A percentile compares a stretch with the other conserved stretches of the same genome.
These are phyloP conservation scores for Psilocybe mexicana DNA, from an alignment of 1,284 basidiomycete species.

Conservation along the genomic window DNA sequence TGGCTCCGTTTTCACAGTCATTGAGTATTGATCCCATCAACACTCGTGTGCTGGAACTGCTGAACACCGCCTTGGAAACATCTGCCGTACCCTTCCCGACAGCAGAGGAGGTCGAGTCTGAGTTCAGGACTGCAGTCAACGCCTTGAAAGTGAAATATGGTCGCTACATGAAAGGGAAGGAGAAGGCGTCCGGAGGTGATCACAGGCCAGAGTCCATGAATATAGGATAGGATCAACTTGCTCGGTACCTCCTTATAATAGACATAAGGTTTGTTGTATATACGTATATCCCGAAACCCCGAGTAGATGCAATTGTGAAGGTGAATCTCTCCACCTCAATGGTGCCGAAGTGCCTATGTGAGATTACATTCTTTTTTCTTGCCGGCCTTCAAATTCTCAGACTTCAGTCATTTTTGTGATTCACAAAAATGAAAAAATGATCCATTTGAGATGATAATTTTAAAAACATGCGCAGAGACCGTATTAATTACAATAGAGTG, in stretches of 20 bases:
- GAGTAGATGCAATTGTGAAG: too few relatives aligned
- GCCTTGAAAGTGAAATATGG: conserved; percentile 25
- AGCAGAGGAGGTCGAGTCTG: conserved; percentile 15
- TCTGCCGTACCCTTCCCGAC: conserved; percentile 26
- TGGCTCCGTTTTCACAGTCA: conserved; percentile 46
- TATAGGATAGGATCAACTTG: conserved; percentile 17
- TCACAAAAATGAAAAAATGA: background rate
- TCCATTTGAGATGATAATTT: background rate
- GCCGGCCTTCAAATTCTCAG: too few relatives aligned
- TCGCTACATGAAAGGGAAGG: conserved; percentile 25
- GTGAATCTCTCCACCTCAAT: background rate
- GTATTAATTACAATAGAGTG: conserved; percentile 15
- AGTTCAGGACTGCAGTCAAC: conserved; percentile 24
- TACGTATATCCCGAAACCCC: too few relatives aligned
- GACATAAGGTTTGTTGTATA: too few relatives aligned
- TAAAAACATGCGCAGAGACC: background rate
- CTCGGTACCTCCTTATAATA: background rate
- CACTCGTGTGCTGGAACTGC: conserved; percentile 79
- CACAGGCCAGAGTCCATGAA: conserved; percentile 21
- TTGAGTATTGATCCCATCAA: conserved; percentile 87
- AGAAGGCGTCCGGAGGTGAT: conserved; percentile 10
- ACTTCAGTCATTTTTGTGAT: background rate
- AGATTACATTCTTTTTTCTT: too few relatives aligned
- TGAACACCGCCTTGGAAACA: conserved; percentile 80
- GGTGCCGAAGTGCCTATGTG: background rate